Evolutionary conservation across 768 basidiomycete genomes (phyloP).

Genomic region (Mycena vitilis): DNA sequence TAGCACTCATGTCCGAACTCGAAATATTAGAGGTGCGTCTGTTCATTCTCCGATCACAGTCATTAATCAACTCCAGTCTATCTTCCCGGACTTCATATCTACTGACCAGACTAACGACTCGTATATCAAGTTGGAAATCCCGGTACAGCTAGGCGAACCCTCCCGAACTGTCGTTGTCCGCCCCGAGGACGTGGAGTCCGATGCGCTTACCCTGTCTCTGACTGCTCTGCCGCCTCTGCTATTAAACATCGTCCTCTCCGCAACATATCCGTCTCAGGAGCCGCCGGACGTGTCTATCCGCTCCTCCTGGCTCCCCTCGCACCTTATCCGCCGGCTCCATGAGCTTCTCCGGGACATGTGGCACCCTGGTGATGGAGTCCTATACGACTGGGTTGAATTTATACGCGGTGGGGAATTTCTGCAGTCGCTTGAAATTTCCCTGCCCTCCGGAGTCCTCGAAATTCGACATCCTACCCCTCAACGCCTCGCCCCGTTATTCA

Average conservation of each 20-base stretch:
- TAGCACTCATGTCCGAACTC: conserved; percentile 23
- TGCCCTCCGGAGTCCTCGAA: conserved; percentile 43
- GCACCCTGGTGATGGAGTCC: conserved; percentile 67
- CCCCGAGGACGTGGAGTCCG: conserved; percentile 37
- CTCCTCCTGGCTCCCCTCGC: conserved; percentile 67
- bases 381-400: conserved; percentile 81
- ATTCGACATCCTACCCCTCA: conserved; percentile 68
- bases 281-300: conserved; percentile 68
- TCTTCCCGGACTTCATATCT: conserved; percentile 78
- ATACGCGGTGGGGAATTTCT: conserved; percentile 77
- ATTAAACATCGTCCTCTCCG: conserved; percentile 64
- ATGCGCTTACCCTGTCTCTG: conserved; percentile 48
- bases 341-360: conserved; percentile 64
- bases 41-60: background rate
- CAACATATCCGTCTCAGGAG: conserved; percentile 62
- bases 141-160: conserved; percentile 66
- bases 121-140: conserved; percentile 68
- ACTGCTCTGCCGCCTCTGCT: conserved; percentile 73
- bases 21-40: conserved; percentile 27
- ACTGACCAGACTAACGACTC: conserved; percentile 50
- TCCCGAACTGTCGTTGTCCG: conserved; percentile 50
- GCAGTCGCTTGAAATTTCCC: conserved; percentile 52
- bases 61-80: conserved; percentile 60
- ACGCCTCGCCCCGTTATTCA: conserved; percentile 60
- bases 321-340: conserved; percentile 47